Conservation (phyloP, 2,329 filamentous ascomycete genomes). For the Fusarium longipes region DNA sequence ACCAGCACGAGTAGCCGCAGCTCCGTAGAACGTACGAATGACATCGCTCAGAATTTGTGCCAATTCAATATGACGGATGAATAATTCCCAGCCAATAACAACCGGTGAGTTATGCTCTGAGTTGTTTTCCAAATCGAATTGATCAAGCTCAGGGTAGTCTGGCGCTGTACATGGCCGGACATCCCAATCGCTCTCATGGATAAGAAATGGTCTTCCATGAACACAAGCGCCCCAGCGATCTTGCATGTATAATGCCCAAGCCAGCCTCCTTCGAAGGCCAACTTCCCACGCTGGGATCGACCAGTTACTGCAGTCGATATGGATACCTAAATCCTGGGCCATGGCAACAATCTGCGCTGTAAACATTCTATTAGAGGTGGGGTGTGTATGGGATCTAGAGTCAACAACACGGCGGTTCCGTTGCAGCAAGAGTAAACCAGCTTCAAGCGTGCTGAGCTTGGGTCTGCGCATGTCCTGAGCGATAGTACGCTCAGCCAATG, state of each 20-base stretch:
- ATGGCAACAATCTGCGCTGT: constrained; percentile 67
- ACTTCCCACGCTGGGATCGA: constrained; percentile 72
- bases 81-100: constrained; percentile 59
- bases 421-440: constrained; percentile 65
- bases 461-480: constrained; percentile 61
- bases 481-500: constrained; percentile 58
- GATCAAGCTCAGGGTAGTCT: constrained; percentile 55
- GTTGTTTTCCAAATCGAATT: constrained; percentile 50
- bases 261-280: constrained; percentile 68
- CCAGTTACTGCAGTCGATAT: constrained; percentile 72
- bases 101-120: constrained; percentile 56
- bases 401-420: constrained; percentile 56
- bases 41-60: constrained; percentile 64
- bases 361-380: constrained; percentile 56
- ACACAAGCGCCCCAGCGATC: constrained; percentile 71
- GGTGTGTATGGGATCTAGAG: constrained; percentile 35
- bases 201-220: constrained; percentile 67
- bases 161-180: constrained; percentile 53
- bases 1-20: constrained; percentile 46
- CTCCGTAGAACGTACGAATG: constrained; percentile 60
- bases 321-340: constrained; percentile 68
- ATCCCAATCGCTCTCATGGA: constrained; percentile 65
- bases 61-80: constrained; percentile 62
- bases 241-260: constrained; percentile 74
- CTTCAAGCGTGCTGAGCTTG: constrained; percentile 67